Evolutionary conservation across 2,329 filamentous ascomycete genomes (phyloP), one percentile per base, ranked within the genome.

Genomic region (Cylindrodendrum hubeiense): DNA sequence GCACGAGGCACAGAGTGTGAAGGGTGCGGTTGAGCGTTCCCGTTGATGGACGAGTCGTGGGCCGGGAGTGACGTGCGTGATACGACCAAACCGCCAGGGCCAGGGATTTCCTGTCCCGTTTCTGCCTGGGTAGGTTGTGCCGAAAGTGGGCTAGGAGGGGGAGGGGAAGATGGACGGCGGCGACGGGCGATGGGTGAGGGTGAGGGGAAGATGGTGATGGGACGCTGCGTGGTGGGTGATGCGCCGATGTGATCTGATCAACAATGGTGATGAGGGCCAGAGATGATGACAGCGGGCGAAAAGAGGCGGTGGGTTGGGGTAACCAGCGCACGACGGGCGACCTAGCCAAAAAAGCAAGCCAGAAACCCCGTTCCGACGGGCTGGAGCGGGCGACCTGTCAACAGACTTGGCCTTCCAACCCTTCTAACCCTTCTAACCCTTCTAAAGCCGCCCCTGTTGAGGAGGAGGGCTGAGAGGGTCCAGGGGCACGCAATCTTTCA

Each of bases 61-160:
- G 50, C 43, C 61, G 61, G 61, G 55, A 64, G 61, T 64, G 61
- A 64, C 61, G 61, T 64, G 61, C 61, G 61, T 64, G 61, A 64
- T 50, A 64, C 61, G 43, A 55, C 46, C 28, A 46, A 63, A 57
- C 46, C 28, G 39, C 46, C 53, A 22, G 46, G 46, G 34, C 55
- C 55, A 49, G 49, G 60, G 43, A 47, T 55, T 54, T 64, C 52
- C 41, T 50, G 61, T 54, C 55, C 55, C 43, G 61, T 64, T 64
- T 64, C 30, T 59, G 41, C 41, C 49, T 58, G 54, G 60, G 30
- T 53, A 59, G 49, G 49, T 59, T 43, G 55, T 59, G 61, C 49
- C 44, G 51, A 43, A 55, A 59, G 61, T 60, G 61, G 61, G 19
- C 50, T 55, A 34, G 50, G 39, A 47, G 49, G 61, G 61, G 44